A percentile compares a stretch with the other conserved stretches of the same genome.
Conservation (phyloP, 371 early-diverging fungal species). For the Rhizopus stolonifer region DNA sequence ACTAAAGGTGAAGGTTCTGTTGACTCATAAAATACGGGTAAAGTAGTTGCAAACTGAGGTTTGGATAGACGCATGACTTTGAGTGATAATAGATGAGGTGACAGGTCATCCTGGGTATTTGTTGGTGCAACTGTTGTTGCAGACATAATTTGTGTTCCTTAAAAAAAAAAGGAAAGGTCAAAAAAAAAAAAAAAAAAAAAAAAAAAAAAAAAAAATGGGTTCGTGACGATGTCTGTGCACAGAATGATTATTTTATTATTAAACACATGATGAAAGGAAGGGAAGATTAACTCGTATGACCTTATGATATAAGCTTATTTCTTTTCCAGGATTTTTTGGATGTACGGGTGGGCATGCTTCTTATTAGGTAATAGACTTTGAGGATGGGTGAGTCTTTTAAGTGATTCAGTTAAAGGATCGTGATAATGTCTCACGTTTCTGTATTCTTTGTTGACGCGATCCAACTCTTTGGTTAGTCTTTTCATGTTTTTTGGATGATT, state of each 20-base stretch:
- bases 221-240: not conserved
- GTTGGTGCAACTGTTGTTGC: not conserved
- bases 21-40: slow-evolving; percentile 51
- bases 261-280: not conserved
- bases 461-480: slow-evolving; percentile 54
- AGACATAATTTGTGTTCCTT: not conserved
- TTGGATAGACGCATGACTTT: slow-evolving; percentile 92
- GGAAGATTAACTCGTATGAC: not conserved
- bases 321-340: not conserved
- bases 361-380: not conserved
- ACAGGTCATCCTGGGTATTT: slow-evolving; percentile 40
- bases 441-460: slow-evolving; percentile 56
- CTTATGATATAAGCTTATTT: not conserved
- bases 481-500: slow-evolving; percentile 55
- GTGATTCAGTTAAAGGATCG: slow-evolving; percentile 41
- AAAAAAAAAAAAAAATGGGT: slow-evolving; percentile 1
- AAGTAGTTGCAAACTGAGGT: slow-evolving; percentile 66
- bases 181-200: no score
- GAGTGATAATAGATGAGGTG: slow-evolving; percentile 72
- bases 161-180: no score
- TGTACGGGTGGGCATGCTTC: not conserved
- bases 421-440: slow-evolving; percentile 32
- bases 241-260: not conserved
- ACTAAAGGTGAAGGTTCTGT: slow-evolving; percentile 25
- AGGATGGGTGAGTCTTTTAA: slow-evolving; percentile 25